Evolutionary conservation across 495 filamentous ascomycete species (phyloP).

Genomic region (Aspergillus taichungensis): DNA sequence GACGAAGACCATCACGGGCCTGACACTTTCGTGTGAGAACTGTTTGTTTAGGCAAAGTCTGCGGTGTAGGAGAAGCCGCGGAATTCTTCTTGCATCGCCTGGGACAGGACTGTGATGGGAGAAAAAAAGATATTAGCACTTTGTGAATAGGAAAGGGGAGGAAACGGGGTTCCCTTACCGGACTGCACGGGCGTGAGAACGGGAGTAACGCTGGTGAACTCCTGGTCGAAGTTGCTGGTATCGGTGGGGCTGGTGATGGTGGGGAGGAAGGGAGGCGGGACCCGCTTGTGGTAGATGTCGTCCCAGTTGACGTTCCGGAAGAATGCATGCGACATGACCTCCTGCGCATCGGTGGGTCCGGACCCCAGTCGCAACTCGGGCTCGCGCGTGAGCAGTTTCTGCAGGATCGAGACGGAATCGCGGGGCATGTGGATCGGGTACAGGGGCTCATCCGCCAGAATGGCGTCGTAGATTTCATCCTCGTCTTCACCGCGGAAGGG

Average conservation of each 20-base stretch:
- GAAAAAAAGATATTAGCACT: conserved; percentile 8
- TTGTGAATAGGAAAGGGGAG: conserved; percentile 2
- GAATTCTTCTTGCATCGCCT: conserved; percentile 99
- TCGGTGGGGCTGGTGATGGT: conserved; percentile 84
- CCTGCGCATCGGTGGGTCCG: conserved; percentile 95
- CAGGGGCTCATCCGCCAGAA: conserved; percentile 92
- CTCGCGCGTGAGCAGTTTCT: conserved; percentile 94
- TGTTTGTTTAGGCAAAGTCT: conserved; percentile 48
- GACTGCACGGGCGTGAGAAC: conserved; percentile 96
- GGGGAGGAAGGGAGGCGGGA: conserved; percentile 81
- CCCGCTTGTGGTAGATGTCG: conserved; percentile 90
- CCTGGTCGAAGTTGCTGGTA: conserved; percentile 97
- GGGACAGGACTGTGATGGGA: conserved; percentile 66
- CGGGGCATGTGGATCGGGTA: conserved; percentile 99
- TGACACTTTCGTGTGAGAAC: not conserved
- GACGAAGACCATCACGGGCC: too few species aligned
- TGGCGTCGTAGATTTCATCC: conserved; percentile 99
- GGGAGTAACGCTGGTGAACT: conserved; percentile 97
- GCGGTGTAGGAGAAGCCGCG: conserved; percentile 94
- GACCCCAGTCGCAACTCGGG: conserved; percentile 86
- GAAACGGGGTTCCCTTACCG: conserved; percentile 57
- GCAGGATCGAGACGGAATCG: conserved; percentile 93
- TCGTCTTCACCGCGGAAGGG: conserved; percentile 99
- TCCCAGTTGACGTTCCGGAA: conserved; percentile 98
- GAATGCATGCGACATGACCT: conserved; percentile 98